Evolutionary conservation across 2,329 filamentous ascomycete genomes (phyloP), one percentile per base, ranked within the genome.

Genomic region (Didymella lethalis): DNA sequence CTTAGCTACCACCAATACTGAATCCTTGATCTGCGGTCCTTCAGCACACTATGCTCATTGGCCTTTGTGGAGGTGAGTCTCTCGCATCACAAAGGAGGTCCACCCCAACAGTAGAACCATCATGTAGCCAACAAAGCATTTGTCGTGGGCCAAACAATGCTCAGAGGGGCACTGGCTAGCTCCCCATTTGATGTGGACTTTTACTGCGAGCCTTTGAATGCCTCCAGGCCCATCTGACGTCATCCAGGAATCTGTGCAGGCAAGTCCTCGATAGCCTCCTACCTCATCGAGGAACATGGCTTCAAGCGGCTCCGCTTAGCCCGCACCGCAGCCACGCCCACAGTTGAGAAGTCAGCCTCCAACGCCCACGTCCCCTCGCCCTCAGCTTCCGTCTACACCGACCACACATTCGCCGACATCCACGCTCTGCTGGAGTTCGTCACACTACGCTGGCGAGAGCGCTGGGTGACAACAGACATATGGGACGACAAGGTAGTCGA

Each of bases 381-480:
- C 29, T 54, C 26, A 70, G 74, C 41, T 63, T 41, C 56, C 7
- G 34, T 46, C 75, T 54, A 12, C 16, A 18, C 18, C 40, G 66
- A 75, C 43, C 60, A 73, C 73, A 69, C 83, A 2, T 79, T 79
- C 49, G 45, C 60, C 20, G 85, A 84, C 18, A 81, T 89, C 29
- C 85, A 90, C 25, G 83, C 84, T 1, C 84, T 99, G 23, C 82
- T 98, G 25, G 90, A 96, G 48, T 94, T 91, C 72, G 92, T 96
- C 57, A 98, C 94, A 3, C 86, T 87, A 74, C 82, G 87, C 75
- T 99, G 95, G 95, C 87, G 85, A 64, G 85, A 89, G 57, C 87
- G 88, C 54, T 99, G 91, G 85, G 92, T 98, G 16, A 95, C 89
- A 2, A 95, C 90, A 3, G 90, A 95, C 72, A 88, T 97, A 63